Evolutionary conservation across 192 early-diverging fungal species (phyloP).

Genomic region (Paraglomus occultum): DNA sequence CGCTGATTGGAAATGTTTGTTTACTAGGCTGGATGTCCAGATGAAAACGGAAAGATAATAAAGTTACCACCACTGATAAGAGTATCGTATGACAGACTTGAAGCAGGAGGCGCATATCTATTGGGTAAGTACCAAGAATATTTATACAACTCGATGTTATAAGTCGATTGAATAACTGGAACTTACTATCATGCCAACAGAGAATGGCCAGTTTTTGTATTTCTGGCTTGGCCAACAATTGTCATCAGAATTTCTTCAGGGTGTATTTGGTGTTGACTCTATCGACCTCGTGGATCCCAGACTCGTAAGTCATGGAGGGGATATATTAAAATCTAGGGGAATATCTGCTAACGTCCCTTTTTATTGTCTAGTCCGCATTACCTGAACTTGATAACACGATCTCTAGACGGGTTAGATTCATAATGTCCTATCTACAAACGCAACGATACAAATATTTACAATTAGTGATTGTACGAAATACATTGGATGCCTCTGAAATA

Average conservation of each 20-base stretch:
- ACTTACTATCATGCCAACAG: conserved; percentile 33
- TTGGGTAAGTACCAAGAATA: conserved; percentile 50
- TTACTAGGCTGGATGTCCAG: conserved; percentile 35
- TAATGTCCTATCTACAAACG: conserved; percentile 62
- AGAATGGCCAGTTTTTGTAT: conserved; percentile 74
- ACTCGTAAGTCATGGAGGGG: conserved; percentile 48
- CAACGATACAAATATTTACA: conserved; percentile 64
- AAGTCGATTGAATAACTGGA: too few relatives aligned
- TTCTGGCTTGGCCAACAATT: conserved; percentile 87
- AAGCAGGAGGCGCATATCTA: conserved; percentile 76
- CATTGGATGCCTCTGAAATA: conserved; percentile 76
- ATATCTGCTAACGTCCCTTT: background rate
- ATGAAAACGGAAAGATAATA: conserved; percentile 48
- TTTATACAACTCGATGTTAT: background rate
- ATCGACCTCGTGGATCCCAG: conserved; percentile 68
- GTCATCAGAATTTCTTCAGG: conserved; percentile 58
- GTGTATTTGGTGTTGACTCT: conserved; percentile 79
- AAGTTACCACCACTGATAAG: conserved; percentile 66
- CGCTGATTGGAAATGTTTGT: background rate
- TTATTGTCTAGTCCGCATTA: conserved; percentile 48
- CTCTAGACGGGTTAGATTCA: conserved; percentile 63
- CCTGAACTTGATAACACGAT: conserved; percentile 65
- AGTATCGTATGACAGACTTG: conserved; percentile 73
- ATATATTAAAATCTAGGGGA: background rate
- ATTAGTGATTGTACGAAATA: conserved; percentile 79